Evolutionary conservation across 2,329 filamentous ascomycete genomes (phyloP).

Genomic region (Zymoseptoria ardabiliae): DNA sequence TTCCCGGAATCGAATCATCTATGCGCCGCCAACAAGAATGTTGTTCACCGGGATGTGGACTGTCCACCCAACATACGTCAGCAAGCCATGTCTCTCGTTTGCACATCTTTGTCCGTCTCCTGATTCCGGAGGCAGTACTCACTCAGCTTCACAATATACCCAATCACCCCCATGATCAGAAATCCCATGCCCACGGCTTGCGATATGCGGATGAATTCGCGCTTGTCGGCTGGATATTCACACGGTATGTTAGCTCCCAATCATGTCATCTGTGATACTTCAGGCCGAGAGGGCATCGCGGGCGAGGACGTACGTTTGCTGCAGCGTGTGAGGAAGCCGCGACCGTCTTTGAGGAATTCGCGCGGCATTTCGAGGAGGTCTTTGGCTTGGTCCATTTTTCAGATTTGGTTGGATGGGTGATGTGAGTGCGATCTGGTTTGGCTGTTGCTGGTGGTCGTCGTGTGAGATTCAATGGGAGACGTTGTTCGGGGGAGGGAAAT

Average conservation of each 20-base stretch:
- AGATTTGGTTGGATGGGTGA: neutral
- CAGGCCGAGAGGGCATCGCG: too few species aligned
- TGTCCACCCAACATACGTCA: constrained; percentile 21
- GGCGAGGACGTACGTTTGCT: constrained; percentile 35
- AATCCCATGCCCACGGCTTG: constrained; percentile 63
- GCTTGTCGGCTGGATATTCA: constrained; percentile 43
- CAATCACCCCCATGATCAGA: constrained; percentile 62
- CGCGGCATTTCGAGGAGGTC: constrained; percentile 62
- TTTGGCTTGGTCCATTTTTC: constrained; percentile 53
- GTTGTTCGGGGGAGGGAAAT: neutral
- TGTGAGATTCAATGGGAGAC: neutral
- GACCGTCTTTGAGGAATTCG: constrained; percentile 53
- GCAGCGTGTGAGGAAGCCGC: constrained; percentile 44
- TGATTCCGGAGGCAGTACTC: constrained; percentile 14
- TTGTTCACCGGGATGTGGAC: constrained; percentile 66
- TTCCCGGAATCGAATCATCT: constrained; percentile 17
- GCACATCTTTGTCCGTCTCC: neutral
- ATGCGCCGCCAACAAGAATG: constrained; percentile 60
- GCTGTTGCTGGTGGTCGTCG: neutral
- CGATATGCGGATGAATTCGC: constrained; percentile 53
- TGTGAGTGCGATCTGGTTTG: neutral
- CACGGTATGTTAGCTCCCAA: neutral
- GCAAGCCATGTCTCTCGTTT: neutral
- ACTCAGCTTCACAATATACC: constrained; percentile 65
- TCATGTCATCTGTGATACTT: neutral